Conservation (phyloP, 257 asterid species). For the Penstemon eatonii region DNA sequence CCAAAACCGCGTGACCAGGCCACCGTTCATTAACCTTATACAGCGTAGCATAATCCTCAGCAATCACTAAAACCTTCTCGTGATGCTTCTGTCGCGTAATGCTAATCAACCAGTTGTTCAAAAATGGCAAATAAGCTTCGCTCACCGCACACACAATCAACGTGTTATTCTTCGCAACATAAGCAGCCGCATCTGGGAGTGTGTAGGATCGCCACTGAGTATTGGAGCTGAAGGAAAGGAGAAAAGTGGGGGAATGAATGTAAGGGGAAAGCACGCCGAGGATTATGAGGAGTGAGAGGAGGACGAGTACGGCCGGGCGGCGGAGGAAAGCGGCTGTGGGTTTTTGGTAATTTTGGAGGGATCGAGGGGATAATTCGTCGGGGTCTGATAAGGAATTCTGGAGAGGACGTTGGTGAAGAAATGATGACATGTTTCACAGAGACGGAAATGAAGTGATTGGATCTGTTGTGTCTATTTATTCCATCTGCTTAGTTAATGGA, state of each 20-base stretch:
- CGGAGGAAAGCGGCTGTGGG: conserved; percentile 43
- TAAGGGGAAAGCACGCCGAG: conserved; percentile 66
- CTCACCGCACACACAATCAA: conserved; percentile 94
- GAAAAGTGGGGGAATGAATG: conserved; percentile 41
- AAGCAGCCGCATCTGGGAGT: conserved; percentile 73
- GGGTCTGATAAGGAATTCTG: conserved; percentile 29
- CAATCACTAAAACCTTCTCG: conserved; percentile 87
- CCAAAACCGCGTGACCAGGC: conserved; percentile 97
- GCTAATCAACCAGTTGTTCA: conserved; percentile 95
- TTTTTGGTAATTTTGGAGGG: conserved; percentile 62
- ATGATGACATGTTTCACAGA: conserved; percentile 29
- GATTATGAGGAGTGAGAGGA: conserved; percentile 50
- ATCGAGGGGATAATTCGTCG: conserved; percentile 49
- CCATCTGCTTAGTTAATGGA: too few relatives aligned
- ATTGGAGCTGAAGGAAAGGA: conserved; percentile 27
- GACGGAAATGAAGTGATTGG: too few relatives aligned
- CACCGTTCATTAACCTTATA: conserved; percentile 82
- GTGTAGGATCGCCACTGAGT: conserved; percentile 78
- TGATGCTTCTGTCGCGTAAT: conserved; percentile 82
- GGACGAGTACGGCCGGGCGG: conserved; percentile 49
- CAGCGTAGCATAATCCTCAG: conserved; percentile 89
- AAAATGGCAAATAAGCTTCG: conserved; percentile 82
- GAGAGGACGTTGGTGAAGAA: conserved; percentile 71
- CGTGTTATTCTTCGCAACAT: conserved; percentile 76
- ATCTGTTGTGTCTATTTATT: too few relatives aligned